These are phyloP conservation scores for Phaeosphaeriaceae sp. DNA, from an alignment of 2,329 filamentous ascomycete species.

Conservation along the genomic window DNA sequence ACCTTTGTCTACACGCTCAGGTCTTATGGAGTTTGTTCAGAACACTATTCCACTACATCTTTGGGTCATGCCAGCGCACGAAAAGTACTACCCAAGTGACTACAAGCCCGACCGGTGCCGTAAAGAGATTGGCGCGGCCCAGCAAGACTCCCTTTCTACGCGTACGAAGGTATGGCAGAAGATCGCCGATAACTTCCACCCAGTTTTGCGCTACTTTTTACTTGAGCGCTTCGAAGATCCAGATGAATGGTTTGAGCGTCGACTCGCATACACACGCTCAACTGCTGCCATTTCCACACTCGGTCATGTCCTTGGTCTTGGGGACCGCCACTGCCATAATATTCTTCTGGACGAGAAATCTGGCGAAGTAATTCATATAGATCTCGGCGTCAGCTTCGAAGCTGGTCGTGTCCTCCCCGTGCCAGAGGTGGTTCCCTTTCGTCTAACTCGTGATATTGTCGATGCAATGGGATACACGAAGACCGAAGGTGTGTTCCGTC, in stretches of 20 bases:
- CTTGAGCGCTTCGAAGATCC: constrained; percentile 93
- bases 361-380: constrained; percentile 95
- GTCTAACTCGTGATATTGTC: constrained; percentile 90
- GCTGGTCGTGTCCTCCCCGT: constrained; percentile 93
- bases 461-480: constrained; percentile 97
- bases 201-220: constrained; percentile 96
- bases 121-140: constrained; percentile 77
- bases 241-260: constrained; percentile 91
- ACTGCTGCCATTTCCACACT: constrained; percentile 96
- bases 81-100: constrained; percentile 83
- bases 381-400: constrained; percentile 96
- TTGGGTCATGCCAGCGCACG: constrained; percentile 89
- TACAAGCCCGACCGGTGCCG: constrained; percentile 77
- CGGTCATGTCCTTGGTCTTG: constrained; percentile 88
- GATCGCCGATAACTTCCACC: constrained; percentile 82
- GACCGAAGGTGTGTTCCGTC: constrained; percentile 92
- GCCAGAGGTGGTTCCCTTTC: constrained; percentile 94
- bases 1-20: constrained; percentile 81
- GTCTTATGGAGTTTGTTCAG: constrained; percentile 95
- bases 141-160: constrained; percentile 71
- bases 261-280: constrained; percentile 89
- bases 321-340: constrained; percentile 95
- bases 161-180: constrained; percentile 78
- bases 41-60: constrained; percentile 92
- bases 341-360: constrained; percentile 89